Conservation (phyloP, 306 rosid genomes). For the Cucumis cinereus region DNA sequence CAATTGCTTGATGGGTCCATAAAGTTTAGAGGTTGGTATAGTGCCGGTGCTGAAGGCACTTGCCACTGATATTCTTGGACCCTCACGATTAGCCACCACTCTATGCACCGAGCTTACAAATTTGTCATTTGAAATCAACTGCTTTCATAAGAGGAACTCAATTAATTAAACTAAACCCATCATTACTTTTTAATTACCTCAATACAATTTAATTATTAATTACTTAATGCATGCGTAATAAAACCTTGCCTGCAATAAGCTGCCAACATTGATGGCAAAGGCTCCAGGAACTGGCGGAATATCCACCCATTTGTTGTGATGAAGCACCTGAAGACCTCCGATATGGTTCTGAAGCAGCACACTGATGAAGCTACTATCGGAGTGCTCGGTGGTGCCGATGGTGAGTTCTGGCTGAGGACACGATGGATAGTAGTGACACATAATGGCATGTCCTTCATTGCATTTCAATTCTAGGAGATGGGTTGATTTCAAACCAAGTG, state of each 20-base stretch:
- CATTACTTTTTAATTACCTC: too few species aligned
- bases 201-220: too few species aligned
- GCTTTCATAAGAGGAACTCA: background rate
- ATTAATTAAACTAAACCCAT: too few species aligned
- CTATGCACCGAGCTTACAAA: constrained; percentile 15
- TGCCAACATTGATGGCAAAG: constrained; percentile 18
- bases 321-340: constrained; percentile 27
- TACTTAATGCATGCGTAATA: too few species aligned
- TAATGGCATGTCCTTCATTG: background rate
- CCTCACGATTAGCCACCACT: constrained; percentile 8
- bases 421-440: constrained; percentile 25
- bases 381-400: constrained; percentile 17
- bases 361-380: constrained; percentile 17
- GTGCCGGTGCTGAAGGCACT: background rate
- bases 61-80: constrained; percentile 17
- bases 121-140: constrained; percentile 22
- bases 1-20: constrained; percentile 45
- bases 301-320: constrained; percentile 20
- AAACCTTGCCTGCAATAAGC: constrained; percentile 12
- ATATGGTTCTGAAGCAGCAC: constrained; percentile 23
- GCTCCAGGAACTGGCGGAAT: constrained; percentile 17
- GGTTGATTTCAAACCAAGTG: constrained; percentile 16
- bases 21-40: constrained; percentile 2
- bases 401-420: constrained; percentile 31
- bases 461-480: constrained; percentile 12